A percentile compares a stretch with the other conserved stretches of the same genome.
These are phyloP conservation scores for Mangifera indica DNA, from an alignment of 345 rosid genomes.

Conservation along the genomic window DNA sequence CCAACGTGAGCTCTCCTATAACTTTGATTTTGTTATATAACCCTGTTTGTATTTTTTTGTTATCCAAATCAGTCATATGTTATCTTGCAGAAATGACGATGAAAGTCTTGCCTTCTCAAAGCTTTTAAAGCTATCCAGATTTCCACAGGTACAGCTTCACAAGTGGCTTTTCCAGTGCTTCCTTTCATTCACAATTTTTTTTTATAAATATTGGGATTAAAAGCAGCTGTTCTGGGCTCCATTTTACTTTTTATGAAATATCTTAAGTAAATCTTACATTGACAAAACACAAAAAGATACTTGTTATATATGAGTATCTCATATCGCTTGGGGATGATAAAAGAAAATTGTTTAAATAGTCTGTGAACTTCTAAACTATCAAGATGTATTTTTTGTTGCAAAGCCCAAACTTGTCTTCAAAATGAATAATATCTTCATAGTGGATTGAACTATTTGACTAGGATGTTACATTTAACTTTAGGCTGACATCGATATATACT, in stretches of 20 bases:
- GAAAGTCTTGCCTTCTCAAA: slow-evolving; percentile 53
- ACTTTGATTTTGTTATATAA: slow-evolving; percentile 12
- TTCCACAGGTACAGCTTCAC: slow-evolving; percentile 59
- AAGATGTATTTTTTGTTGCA: no score
- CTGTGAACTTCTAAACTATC: no score
- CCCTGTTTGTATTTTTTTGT: slow-evolving; percentile 7
- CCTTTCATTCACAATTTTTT: neutral
- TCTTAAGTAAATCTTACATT: no score
- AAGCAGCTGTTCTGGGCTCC: neutral
- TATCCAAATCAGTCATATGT: slow-evolving; percentile 10
- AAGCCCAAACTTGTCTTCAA: no score
- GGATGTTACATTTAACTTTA: no score
- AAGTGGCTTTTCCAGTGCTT: slow-evolving; percentile 1
- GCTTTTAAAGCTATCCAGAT: slow-evolving; percentile 74
- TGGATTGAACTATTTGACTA: no score
- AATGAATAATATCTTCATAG: no score
- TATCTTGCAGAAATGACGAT: slow-evolving; percentile 61
- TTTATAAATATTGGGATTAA: no score
- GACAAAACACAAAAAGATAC: no score
- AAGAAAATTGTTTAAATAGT: no score
- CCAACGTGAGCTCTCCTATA: slow-evolving; percentile 48
- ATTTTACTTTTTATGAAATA: neutral
- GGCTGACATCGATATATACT: neutral
- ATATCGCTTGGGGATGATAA: no score
- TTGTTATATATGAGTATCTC: no score